phyloP scores from a whole-genome alignment of 257 asterid genomes.

The Solanum habrochaites region DNA sequence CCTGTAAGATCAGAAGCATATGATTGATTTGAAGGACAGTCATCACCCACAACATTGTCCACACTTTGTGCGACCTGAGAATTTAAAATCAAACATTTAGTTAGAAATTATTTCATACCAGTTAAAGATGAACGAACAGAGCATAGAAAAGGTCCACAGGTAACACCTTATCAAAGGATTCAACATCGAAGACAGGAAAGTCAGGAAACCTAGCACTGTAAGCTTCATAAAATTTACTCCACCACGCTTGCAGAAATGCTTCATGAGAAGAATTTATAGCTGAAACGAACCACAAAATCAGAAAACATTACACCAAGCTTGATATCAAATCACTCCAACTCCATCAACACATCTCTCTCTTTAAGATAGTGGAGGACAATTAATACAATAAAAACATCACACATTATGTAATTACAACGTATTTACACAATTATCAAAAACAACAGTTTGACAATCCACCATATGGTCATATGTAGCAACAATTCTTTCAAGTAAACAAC shows the following conservation, averaged over 20 bases:
- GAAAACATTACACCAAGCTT: background rate
- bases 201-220: background rate
- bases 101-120: background rate
- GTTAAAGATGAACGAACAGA: background rate
- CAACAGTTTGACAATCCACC: background rate
- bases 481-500: background rate
- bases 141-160: background rate
- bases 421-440: background rate
- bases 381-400: background rate
- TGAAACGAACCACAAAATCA: background rate
- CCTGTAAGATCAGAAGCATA: background rate
- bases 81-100: background rate
- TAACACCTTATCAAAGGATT: constrained; percentile 21
- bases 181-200: background rate
- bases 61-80: background rate
- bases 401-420: background rate
- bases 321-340: background rate
- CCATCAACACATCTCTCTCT: background rate
- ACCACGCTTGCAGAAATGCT: constrained; percentile 23
- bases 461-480: background rate
- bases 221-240: constrained; percentile 10
- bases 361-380: background rate
- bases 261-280: constrained; percentile 7
- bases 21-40: background rate
- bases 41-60: background rate